A percentile compares a stretch with the other conserved stretches of the same genome.
Evolutionary conservation across 1,284 basidiomycete species (phyloP).

Genomic region (Neolentinus lepideus): DNA sequence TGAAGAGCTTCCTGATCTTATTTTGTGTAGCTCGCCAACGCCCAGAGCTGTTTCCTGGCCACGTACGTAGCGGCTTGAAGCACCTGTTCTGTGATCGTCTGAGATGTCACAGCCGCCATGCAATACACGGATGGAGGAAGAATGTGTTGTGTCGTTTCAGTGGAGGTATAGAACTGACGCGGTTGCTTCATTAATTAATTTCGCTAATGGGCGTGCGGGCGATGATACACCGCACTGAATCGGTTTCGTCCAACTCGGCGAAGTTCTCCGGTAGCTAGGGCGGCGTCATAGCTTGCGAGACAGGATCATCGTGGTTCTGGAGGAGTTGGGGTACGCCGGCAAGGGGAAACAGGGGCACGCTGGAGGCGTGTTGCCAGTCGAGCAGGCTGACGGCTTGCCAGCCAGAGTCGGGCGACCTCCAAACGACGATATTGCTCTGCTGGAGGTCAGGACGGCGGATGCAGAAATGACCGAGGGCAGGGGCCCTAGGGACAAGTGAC

Average conservation of each 20-base stretch:
- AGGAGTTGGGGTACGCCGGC: slow-evolving; percentile 33
- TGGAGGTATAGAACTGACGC: too few relatives aligned
- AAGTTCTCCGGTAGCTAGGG: slow-evolving; percentile 33
- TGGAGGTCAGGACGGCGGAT: slow-evolving; percentile 33
- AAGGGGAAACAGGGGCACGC: slow-evolving; percentile 40
- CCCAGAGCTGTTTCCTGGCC: too few relatives aligned
- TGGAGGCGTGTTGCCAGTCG: slow-evolving; percentile 38
- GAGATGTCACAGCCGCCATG: too few relatives aligned
- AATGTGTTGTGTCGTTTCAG: too few relatives aligned
- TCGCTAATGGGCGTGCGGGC: too few relatives aligned
- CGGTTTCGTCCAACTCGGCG: slow-evolving; percentile 21
- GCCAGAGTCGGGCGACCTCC: slow-evolving; percentile 21
- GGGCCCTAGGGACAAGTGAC: slow-evolving; percentile 28
- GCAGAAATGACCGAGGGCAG: slow-evolving; percentile 20
- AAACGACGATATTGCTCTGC: slow-evolving; percentile 30
- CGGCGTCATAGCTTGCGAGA: slow-evolving; percentile 27
- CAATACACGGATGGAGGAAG: too few relatives aligned
- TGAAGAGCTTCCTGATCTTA: too few relatives aligned
- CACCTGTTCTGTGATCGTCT: too few relatives aligned
- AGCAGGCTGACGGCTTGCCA: slow-evolving; percentile 25
- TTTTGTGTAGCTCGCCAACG: too few relatives aligned
- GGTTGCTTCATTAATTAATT: too few relatives aligned
- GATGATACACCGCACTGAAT: too few relatives aligned
- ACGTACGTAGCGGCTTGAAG: too few relatives aligned
- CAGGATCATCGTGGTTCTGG: slow-evolving; percentile 36